Percentiles rank a stretch among this genome's conserved stretches.
phyloP scores from a whole-genome alignment of 805 yeast genomes.

The Starmerella sp. region DNA sequence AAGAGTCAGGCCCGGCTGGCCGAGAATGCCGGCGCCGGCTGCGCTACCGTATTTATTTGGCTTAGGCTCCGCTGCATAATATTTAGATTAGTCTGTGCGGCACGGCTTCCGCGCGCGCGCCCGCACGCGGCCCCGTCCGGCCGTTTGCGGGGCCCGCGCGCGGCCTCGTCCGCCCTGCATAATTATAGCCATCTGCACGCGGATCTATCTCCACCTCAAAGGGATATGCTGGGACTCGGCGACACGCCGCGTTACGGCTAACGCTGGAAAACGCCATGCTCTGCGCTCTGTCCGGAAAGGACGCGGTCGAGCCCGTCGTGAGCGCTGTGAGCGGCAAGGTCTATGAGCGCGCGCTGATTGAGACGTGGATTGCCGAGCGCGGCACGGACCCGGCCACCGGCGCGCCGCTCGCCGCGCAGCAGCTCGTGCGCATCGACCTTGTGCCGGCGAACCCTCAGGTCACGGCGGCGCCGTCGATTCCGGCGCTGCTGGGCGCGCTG shows the following conservation, averaged over 20 bases:
- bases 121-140: too few species aligned
- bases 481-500: constrained; percentile 58
- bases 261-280: constrained; percentile 1
- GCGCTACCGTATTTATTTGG: too few species aligned
- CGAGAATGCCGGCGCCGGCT: too few species aligned
- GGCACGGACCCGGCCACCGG: constrained; percentile 68
- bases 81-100: too few species aligned
- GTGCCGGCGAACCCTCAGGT: constrained; percentile 32
- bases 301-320: constrained; percentile 59
- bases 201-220: too few species aligned
- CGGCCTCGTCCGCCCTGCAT: too few species aligned
- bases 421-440: constrained; percentile 3
- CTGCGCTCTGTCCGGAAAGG: constrained; percentile 52
- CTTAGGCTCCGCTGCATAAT: too few species aligned
- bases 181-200: too few species aligned
- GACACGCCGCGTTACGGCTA: background rate
- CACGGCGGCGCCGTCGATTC: constrained; percentile 55
- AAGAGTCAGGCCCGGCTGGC: too few species aligned
- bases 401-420: constrained; percentile 42
- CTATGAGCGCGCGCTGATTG: constrained; percentile 54
- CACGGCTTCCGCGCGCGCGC: too few species aligned
- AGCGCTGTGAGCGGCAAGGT: constrained; percentile 55
- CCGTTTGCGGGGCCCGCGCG: too few species aligned
- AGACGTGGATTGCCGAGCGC: constrained; percentile 49
- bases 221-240: background rate